Evolutionary conservation across 2,329 filamentous ascomycete genomes (phyloP), one percentile per base, ranked within the genome.

Genomic region (Coniella lustricola): DNA sequence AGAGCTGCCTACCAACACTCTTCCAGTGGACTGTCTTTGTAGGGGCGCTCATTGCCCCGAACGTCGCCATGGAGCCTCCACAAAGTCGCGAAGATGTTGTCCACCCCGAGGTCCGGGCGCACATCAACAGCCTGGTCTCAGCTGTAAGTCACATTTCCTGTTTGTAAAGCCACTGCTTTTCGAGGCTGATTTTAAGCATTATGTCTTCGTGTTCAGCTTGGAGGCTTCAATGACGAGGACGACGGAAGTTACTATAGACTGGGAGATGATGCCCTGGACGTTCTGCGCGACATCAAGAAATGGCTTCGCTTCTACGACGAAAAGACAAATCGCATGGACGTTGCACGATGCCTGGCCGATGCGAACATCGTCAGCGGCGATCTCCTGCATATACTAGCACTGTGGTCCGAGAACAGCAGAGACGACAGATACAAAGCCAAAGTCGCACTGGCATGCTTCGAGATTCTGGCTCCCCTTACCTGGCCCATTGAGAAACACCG

Each of bases 231-330:
- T 58, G 75, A 82, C 44, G 85, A 88, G 56, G 84, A 91, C 59
- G 84, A 90, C 61, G 87, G 87, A 49, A 77, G 21, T 20, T 36
- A 77, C 61, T 98, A 98, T 65, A 77, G 88, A 37, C 81, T 97
- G 32, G 93, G 93, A 67, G 91, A 97, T 67, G 91, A 96, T 63
- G 91, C 90, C 12, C 74, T 95, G 52, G 87, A 93, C 50, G 93
- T 90, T 61, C 74, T 98, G 49, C 90, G 91, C 54, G 93, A 98
- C 68, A 76, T 98, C 47, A 91, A 93, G 63, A 85, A 85, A 79
- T 98, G 93, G 93, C 77, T 98, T 57, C 90, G 89, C 58, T 81
- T 95, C 54, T 93, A 93, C 73, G 90, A 96, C 65, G 87, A 95
- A 63, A 94, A 94, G 64, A 82, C 85, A 55, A 94, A 95, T 63